Conservation (phyloP, 805 yeast species). For the Candida qinlingensis region DNA sequence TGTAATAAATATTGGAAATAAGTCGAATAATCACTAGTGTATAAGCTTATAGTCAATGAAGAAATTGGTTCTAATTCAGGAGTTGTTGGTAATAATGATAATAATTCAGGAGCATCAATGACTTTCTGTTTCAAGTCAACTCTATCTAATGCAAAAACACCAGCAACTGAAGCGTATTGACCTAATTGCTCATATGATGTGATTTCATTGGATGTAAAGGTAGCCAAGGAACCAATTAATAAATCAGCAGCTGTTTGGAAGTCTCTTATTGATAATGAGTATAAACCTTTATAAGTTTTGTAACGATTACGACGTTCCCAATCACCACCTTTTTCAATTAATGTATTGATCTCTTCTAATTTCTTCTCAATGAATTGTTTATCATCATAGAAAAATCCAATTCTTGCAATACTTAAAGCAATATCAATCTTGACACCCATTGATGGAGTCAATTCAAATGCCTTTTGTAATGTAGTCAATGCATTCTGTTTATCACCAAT, state of each 20-base stretch:
- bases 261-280: conserved; percentile 76
- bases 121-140: conserved; percentile 78
- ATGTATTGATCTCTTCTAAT: conserved; percentile 62
- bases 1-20: conserved; percentile 74
- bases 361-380: conserved; percentile 61
- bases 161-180: conserved; percentile 82
- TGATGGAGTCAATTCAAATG: conserved; percentile 74
- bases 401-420: conserved; percentile 70
- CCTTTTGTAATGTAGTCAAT: conserved; percentile 57
- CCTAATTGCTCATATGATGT: conserved; percentile 88
- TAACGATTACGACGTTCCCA: conserved; percentile 97
- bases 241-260: conserved; percentile 81
- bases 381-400: conserved; percentile 89
- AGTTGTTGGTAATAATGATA: conserved; percentile 70
- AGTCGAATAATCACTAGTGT: conserved; percentile 79
- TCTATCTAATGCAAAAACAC: conserved; percentile 76
- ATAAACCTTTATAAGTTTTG: conserved; percentile 87
- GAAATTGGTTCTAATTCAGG: conserved; percentile 74
- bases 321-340: conserved; percentile 96
- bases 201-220: conserved; percentile 90
- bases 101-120: conserved; percentile 90
- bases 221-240: conserved; percentile 86
- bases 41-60: conserved; percentile 77
- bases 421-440: conserved; percentile 90
- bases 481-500: conserved; percentile 81